A percentile compares a stretch with the other conserved stretches of the same genome.
Evolutionary conservation across 768 basidiomycete genomes (phyloP).

Genomic region (Rhizopogon sp.): DNA sequence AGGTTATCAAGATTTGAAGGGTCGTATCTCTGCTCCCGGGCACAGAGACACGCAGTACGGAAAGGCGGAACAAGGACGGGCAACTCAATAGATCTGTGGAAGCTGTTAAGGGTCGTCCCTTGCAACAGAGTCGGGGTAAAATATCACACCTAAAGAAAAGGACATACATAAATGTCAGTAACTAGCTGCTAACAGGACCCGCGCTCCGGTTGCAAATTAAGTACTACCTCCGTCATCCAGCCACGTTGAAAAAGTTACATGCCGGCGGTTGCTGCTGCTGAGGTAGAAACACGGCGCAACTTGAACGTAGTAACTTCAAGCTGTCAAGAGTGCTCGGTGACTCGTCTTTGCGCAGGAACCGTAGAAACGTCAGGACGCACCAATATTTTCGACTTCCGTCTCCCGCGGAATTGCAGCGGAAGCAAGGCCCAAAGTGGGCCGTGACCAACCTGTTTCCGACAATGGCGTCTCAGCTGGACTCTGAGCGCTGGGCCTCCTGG

Average conservation of each 20-base stretch:
- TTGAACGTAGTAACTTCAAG: background rate
- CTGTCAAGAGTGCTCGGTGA: conserved; percentile 4
- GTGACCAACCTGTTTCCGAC: too few species aligned
- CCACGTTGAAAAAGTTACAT: background rate
- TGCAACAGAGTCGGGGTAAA: background rate
- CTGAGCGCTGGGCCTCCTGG: too few species aligned
- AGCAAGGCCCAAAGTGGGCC: too few species aligned
- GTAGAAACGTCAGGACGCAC: background rate
- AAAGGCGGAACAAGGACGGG: background rate
- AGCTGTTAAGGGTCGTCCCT: background rate
- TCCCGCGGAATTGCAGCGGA: too few species aligned
- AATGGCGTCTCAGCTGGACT: too few species aligned
- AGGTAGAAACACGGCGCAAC: conserved; percentile 6
- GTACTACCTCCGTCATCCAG: conserved; percentile 4
- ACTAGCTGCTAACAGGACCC: background rate
- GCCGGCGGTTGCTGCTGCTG: conserved; percentile 6
- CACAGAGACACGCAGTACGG: background rate
- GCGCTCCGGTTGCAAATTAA: conserved; percentile 11
- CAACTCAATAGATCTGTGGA: background rate
- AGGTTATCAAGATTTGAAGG: background rate
- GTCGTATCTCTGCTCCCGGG: background rate
- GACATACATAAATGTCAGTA: background rate
- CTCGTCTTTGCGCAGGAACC: conserved; percentile 3
- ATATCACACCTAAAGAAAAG: background rate
- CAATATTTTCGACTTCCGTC: background rate